These are phyloP conservation scores for Plantago lanceolata DNA, from an alignment of 305 asterid genomes.

Conservation along the genomic window DNA sequence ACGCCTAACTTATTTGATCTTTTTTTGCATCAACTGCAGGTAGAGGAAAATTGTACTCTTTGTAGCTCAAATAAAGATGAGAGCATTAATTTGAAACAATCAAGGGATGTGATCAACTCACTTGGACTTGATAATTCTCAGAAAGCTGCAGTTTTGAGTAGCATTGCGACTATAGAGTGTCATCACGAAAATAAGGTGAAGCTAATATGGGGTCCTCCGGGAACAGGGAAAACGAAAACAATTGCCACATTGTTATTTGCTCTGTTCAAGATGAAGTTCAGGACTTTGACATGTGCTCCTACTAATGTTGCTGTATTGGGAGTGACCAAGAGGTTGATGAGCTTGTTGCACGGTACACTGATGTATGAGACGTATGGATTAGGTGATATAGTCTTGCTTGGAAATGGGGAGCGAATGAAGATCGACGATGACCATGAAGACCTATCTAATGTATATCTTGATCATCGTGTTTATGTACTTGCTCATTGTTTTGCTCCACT, in stretches of 20 bases:
- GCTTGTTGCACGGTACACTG: slow-evolving; percentile 19
- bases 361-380: slow-evolving; percentile 35
- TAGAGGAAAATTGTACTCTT: slow-evolving; percentile 27
- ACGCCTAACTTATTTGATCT: too few relatives aligned
- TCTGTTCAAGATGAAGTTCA: slow-evolving; percentile 30
- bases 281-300: slow-evolving; percentile 56
- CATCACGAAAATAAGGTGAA: slow-evolving; percentile 33
- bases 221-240: slow-evolving; percentile 61
- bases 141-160: slow-evolving; percentile 36
- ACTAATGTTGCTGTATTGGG: slow-evolving; percentile 51
- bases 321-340: slow-evolving; percentile 37
- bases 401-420: slow-evolving; percentile 63
- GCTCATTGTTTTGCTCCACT: slow-evolving; percentile 29
- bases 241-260: slow-evolving; percentile 28
- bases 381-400: slow-evolving; percentile 62
- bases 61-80: slow-evolving; percentile 17
- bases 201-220: slow-evolving; percentile 67
- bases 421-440: slow-evolving; percentile 44
- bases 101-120: slow-evolving; percentile 14
- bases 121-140: slow-evolving; percentile 42
- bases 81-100: slow-evolving; percentile 6
- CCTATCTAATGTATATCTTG: slow-evolving; percentile 51
- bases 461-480: slow-evolving; percentile 39
- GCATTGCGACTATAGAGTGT: slow-evolving; percentile 36
- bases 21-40: slow-evolving; percentile 21